phyloP scores from a whole-genome alignment of 352 stramenopile genomes.

The Blastocystis sp. region DNA sequence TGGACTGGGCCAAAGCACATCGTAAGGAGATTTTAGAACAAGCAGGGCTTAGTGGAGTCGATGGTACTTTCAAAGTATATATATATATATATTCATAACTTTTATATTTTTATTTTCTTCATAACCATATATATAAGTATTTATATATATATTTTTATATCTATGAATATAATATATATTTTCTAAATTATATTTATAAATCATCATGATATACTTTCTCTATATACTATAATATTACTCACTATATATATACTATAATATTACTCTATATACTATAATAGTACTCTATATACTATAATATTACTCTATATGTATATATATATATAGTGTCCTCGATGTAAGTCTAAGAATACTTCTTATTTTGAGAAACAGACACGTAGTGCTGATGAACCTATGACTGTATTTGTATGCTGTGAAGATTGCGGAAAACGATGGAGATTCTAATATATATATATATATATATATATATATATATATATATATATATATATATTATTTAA shows the following conservation, averaged over 20 bases:
- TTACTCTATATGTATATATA: too few species aligned
- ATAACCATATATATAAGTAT: constrained; percentile 34
- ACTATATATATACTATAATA: too few species aligned
- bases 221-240: constrained; percentile 46
- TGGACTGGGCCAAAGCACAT: constrained; percentile 48
- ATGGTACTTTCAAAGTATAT: too few species aligned
- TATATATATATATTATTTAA: too few species aligned
- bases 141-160: constrained; percentile 34
- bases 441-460: too few species aligned
- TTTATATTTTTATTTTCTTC: too few species aligned
- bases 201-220: constrained; percentile 2
- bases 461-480: too few species aligned
- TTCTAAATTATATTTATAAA: constrained; percentile 42
- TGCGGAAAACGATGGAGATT: constrained; percentile 79
- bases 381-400: constrained; percentile 89
- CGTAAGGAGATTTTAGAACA: too few species aligned
- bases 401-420: constrained; percentile 82
- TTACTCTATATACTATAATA: too few species aligned
- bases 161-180: constrained; percentile 39
- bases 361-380: constrained; percentile 86
- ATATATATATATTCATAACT: too few species aligned
- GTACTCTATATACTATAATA: too few species aligned
- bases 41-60: too few species aligned
- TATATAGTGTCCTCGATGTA: constrained; percentile 70
- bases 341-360: constrained; percentile 78